These are phyloP conservation scores for Curvularia sp. DNA, from an alignment of 2,329 filamentous ascomycete species.

Conservation along the genomic window DNA sequence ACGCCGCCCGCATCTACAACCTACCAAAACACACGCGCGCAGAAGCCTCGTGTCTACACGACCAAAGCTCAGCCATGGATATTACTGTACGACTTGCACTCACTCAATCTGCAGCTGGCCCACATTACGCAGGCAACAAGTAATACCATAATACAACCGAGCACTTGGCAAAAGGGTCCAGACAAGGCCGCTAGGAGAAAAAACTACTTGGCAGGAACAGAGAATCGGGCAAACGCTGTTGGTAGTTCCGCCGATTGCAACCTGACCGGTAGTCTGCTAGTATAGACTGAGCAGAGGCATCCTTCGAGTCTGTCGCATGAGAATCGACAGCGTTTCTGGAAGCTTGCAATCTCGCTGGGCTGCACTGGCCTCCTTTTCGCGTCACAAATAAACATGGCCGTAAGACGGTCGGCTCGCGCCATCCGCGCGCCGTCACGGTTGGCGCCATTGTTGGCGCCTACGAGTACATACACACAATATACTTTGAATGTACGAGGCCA, in stretches of 20 bases:
- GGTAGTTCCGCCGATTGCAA: neutral
- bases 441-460: slow-evolving; percentile 21
- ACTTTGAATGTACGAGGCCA: slow-evolving; percentile 3
- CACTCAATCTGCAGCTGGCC: neutral
- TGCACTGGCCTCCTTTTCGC: slow-evolving; percentile 19
- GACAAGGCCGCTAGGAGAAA: neutral
- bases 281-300: neutral
- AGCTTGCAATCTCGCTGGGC: slow-evolving; percentile 22
- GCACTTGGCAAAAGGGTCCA: neutral
- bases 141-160: neutral
- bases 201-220: neutral
- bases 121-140: neutral
- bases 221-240: neutral
- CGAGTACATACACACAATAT: slow-evolving; percentile 7
- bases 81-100: neutral
- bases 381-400: slow-evolving; percentile 15
- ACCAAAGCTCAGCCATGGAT: neutral
- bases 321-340: slow-evolving; percentile 6
- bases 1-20: neutral
- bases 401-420: slow-evolving; percentile 11
- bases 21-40: too few species aligned
- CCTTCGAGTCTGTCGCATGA: slow-evolving; percentile 7
- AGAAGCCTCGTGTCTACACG: neutral
- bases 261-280: neutral
- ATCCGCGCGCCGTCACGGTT: slow-evolving; percentile 14